Percentiles rank a stretch among this genome's conserved stretches.
These are phyloP conservation scores for Cucumis hystrix DNA, from an alignment of 306 rosid species.

Conservation along the genomic window DNA sequence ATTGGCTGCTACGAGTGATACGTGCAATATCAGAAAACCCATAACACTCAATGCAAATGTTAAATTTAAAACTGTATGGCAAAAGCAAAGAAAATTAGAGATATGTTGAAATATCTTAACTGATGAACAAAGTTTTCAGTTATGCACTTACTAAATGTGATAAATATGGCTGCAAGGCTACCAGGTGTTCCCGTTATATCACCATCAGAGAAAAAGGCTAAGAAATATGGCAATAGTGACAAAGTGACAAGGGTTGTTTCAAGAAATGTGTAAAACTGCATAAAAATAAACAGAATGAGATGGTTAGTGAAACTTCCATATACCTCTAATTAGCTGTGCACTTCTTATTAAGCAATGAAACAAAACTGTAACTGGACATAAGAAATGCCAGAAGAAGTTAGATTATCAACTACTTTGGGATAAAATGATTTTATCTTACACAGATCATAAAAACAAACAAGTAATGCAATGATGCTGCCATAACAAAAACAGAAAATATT, in stretches of 20 bases:
- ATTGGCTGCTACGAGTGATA: conserved; percentile 39
- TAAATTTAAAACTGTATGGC: conserved; percentile 50
- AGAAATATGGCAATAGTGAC: conserved; percentile 44
- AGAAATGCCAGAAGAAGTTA: background rate
- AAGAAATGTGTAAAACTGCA: conserved; percentile 71
- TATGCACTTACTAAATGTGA: conserved; percentile 52
- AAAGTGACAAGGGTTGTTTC: conserved; percentile 50
- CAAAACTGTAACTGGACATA: background rate
- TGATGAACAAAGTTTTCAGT: background rate
- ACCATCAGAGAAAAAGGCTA: conserved; percentile 47
- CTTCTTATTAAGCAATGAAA: background rate
- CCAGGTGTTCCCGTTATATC: conserved; percentile 42
- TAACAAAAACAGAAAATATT: background rate
- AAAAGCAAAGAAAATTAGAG: background rate
- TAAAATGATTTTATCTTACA: background rate
- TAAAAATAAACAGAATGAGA: conserved; percentile 3
- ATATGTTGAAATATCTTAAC: background rate
- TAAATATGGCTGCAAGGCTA: conserved; percentile 43
- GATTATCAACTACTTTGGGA: background rate
- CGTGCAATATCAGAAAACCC: conserved; percentile 63
- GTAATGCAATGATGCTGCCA: background rate
- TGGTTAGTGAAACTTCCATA: background rate
- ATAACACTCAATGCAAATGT: conserved; percentile 46
- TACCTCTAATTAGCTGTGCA: background rate
- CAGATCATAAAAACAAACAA: background rate